Conservation (phyloP, 2,329 filamentous ascomycete species). For the Rhinocladiella similis region DNA sequence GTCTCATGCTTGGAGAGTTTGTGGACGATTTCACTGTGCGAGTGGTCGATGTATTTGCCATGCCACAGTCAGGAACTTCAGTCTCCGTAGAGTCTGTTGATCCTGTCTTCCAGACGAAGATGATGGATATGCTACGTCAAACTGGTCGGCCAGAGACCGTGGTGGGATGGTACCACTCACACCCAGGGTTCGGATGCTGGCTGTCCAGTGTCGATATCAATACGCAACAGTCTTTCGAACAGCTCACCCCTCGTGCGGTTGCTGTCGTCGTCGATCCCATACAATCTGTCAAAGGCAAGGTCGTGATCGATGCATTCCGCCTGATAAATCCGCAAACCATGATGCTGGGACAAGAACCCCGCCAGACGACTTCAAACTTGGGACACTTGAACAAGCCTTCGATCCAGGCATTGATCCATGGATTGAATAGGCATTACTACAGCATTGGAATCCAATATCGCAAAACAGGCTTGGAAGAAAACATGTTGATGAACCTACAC, state of each 20-base stretch:
- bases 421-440: slow-evolving; percentile 98
- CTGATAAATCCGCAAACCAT: slow-evolving; percentile 97
- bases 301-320: slow-evolving; percentile 98
- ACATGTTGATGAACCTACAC: slow-evolving; percentile 99
- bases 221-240: slow-evolving; percentile 99
- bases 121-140: slow-evolving; percentile 99
- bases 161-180: slow-evolving; percentile 99
- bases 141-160: slow-evolving; percentile 95
- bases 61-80: slow-evolving; percentile 97
- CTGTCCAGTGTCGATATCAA: slow-evolving; percentile 99
- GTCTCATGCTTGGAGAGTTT: slow-evolving; percentile 97
- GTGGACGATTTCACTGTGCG: slow-evolving; percentile 98
- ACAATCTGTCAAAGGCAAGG: slow-evolving; percentile 98
- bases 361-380: slow-evolving; percentile 95
- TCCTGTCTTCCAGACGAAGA: slow-evolving; percentile 98
- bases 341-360: slow-evolving; percentile 96
- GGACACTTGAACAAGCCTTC: slow-evolving; percentile 98
- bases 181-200: slow-evolving; percentile 99
- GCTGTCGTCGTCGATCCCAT: slow-evolving; percentile 98
- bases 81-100: slow-evolving; percentile 98
- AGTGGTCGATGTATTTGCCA: slow-evolving; percentile 97
- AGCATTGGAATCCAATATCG: slow-evolving; percentile 98
- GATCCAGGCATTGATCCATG: slow-evolving; percentile 98
- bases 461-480: slow-evolving; percentile 96
- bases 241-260: slow-evolving; percentile 92